Conservation (phyloP, 495 filamentous ascomycete species). For the Trichocladium uniseriatum region DNA sequence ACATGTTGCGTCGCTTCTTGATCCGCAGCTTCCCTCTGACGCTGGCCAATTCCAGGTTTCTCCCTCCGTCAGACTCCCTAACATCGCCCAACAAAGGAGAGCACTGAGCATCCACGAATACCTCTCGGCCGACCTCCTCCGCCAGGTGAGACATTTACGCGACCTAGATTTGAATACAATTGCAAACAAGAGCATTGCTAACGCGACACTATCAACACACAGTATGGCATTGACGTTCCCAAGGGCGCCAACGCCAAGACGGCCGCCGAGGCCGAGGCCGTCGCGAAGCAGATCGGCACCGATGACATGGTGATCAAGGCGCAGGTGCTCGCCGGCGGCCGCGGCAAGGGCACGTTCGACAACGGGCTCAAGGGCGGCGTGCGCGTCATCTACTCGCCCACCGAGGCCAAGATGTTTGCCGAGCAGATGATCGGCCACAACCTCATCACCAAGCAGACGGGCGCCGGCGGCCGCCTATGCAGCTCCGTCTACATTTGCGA, state of each 20-base stretch:
- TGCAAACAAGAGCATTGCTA: too few species aligned
- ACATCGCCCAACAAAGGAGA: slow-evolving; percentile 50
- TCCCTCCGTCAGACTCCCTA: slow-evolving; percentile 36
- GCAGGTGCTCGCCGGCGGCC: slow-evolving; percentile 92
- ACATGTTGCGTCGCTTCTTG: not conserved
- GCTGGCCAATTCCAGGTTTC: slow-evolving; percentile 19
- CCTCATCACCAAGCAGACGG: slow-evolving; percentile 98
- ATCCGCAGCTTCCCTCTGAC: too few species aligned
- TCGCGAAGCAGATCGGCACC: slow-evolving; percentile 80
- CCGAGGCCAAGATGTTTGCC: slow-evolving; percentile 89
- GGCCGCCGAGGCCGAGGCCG: slow-evolving; percentile 78
- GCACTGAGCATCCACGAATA: slow-evolving; percentile 96
- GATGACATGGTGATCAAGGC: slow-evolving; percentile 99
- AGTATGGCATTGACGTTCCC: slow-evolving; percentile 94
- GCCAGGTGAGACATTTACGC: slow-evolving; percentile 57
- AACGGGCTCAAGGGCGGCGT: slow-evolving; percentile 99
- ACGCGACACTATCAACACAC: slow-evolving; percentile 7
- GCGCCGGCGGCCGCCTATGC: slow-evolving; percentile 81
- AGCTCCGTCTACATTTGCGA: slow-evolving; percentile 97
- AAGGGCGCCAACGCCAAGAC: slow-evolving; percentile 75
- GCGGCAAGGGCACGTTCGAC: slow-evolving; percentile 94
- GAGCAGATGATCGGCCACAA: slow-evolving; percentile 99
- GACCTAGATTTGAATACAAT: too few species aligned
- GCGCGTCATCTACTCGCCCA: slow-evolving; percentile 88
- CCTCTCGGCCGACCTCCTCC: slow-evolving; percentile 80